Base-by-base conservation (phyloP, 2,329 filamentous ascomycete species). In the Trichoderma hamatum region DNA sequence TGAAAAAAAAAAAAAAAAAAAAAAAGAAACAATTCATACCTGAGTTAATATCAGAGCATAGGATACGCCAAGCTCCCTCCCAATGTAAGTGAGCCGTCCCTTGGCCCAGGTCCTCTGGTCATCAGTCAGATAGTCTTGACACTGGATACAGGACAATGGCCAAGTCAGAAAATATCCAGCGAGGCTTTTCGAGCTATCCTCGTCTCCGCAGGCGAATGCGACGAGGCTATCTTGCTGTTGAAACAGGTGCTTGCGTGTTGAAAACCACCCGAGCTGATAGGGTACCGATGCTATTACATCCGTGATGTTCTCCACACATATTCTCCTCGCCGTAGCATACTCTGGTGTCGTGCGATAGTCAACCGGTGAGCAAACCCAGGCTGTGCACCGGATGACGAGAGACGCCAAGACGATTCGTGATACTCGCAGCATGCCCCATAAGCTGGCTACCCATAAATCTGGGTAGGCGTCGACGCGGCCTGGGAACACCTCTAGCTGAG, bases 341-440 rank as follows among this genome's bases (percentile, higher is more conserved):
- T 89, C 86, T 21, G 86, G 84, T 6, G 87, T 89, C 1, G 87
- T 89, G 52, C 87, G 82, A 74, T 89, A 89, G 76, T 90, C 88
- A 10, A 87, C 82, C 0, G 88, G 88, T 10, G 83, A 81, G 75
- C 85, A 87, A 28, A 86, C 80, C 87, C 87, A 89, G 2, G 88
- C 88, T 7, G 85, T 83, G 73, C 86, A 89, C 7, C 88, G 84
- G 14, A 89, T 84, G 46, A 86, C 83, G 19, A 87, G 77, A 19
- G 85, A 84, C 3, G 84, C 83, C 28, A 89, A 80, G 64, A 87
- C 83, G 32, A 90, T 80, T 3, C 88, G 81, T 7, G 84, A 82
- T 19, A 84, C 82, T 19, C 87, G 81, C 70, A 82, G 79, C 77
- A 86, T 79, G 74, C 89, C 89, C 83, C 84, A 87, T 10, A 87